Conservation (phyloP, 805 yeast genomes). For the Spathaspora passalidarum region DNA sequence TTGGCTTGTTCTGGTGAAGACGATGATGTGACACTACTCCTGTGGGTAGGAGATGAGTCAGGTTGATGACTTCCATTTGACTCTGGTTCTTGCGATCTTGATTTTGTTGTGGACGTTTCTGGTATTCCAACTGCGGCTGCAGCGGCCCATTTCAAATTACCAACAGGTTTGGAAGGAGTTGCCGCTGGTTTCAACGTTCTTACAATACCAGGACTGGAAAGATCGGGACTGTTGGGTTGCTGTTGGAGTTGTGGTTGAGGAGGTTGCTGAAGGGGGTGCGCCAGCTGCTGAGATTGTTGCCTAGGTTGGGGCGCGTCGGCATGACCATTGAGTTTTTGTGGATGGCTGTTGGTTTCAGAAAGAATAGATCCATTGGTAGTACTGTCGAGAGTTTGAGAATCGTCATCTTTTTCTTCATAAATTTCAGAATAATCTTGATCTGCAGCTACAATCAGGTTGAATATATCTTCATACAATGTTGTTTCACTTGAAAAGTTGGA, state of each 20-base stretch:
- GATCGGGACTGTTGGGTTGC: conserved; percentile 21
- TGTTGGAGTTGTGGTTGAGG: conserved; percentile 6
- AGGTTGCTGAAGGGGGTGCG: not conserved
- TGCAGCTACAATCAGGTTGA: conserved; percentile 11
- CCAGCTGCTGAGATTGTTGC: not conserved
- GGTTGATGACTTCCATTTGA: not conserved
- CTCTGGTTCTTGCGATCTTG: conserved; percentile 5
- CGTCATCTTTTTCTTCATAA: conserved; percentile 5
- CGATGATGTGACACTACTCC: too few species aligned
- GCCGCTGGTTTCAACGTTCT: conserved; percentile 53
- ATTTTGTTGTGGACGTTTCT: conserved; percentile 3
- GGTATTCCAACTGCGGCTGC: conserved; percentile 43
- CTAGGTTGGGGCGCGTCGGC: not conserved
- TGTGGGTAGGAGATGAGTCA: not conserved
- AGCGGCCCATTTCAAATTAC: conserved; percentile 55
- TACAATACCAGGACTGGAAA: conserved; percentile 37
- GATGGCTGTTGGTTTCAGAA: not conserved
- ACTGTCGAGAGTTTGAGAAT: not conserved
- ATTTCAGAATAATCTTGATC: conserved; percentile 10
- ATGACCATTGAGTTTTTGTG: conserved; percentile 6
- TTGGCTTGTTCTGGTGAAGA: not conserved
- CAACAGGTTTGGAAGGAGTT: conserved; percentile 51
- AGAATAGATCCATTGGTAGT: not conserved
- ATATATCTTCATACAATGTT: conserved; percentile 41
- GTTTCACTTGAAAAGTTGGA: conserved; percentile 33